Evolutionary conservation across 1,284 basidiomycete genomes (phyloP).

Genomic region (Leccinum variabile): DNA sequence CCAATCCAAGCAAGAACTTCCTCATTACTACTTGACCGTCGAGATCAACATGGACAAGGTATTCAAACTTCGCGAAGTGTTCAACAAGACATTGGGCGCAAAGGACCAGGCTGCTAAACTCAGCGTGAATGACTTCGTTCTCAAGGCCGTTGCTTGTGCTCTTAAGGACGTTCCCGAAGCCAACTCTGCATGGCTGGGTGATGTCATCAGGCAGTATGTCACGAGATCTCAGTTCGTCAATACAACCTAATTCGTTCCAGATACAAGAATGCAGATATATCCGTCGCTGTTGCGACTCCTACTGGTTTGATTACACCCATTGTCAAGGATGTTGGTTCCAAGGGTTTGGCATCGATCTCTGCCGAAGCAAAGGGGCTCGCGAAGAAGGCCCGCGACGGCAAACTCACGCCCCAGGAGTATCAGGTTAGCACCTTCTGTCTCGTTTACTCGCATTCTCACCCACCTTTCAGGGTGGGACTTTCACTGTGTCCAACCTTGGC

Average conservation of each 20-base stretch:
- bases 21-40: slow-evolving; percentile 97
- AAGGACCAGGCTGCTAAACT: slow-evolving; percentile 88
- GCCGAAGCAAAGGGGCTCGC: slow-evolving; percentile 91
- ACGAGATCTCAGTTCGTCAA: not conserved
- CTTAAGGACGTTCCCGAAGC: slow-evolving; percentile 95
- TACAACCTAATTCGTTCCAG: slow-evolving; percentile 39
- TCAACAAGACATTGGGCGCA: slow-evolving; percentile 88
- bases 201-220: slow-evolving; percentile 89
- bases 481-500: slow-evolving; percentile 99
- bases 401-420: slow-evolving; percentile 95
- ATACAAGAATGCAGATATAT: slow-evolving; percentile 97
- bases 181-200: slow-evolving; percentile 97
- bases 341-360: slow-evolving; percentile 92
- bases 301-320: slow-evolving; percentile 98
- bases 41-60: slow-evolving; percentile 98
- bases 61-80: slow-evolving; percentile 90
- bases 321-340: slow-evolving; percentile 88
- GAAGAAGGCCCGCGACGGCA: slow-evolving; percentile 94
- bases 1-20: slow-evolving; percentile 91
- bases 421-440: slow-evolving; percentile 52
- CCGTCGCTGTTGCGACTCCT: slow-evolving; percentile 95
- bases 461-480: slow-evolving; percentile 80
- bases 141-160: slow-evolving; percentile 93
- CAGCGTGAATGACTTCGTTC: slow-evolving; percentile 97
- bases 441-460: slow-evolving; percentile 7